Conservation (phyloP, 176 grass and related monocot species). For the Juncus effusus region DNA sequence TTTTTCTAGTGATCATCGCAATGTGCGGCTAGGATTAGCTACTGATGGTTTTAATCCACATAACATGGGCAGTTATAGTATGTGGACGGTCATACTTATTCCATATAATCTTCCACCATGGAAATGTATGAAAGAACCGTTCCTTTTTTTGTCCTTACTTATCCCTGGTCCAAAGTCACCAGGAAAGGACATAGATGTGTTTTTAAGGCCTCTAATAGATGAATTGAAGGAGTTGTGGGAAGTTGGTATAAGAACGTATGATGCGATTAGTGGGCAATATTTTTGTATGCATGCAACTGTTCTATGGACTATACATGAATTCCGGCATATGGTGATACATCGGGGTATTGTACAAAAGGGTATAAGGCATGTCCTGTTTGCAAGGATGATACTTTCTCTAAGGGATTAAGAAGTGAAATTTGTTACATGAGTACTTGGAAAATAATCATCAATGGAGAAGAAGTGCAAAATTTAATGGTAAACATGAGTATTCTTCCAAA, state of each 20-base stretch:
- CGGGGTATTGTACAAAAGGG: conserved; percentile 17
- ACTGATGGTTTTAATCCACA: not conserved
- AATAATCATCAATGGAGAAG: not conserved
- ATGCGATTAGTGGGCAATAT: not conserved
- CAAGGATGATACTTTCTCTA: conserved; percentile 1
- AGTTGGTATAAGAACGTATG: conserved; percentile 8
- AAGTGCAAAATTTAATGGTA: conserved; percentile 6
- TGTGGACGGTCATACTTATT: conserved; percentile 27
- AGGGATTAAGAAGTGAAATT: conserved; percentile 8
- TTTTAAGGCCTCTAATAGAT: too few species aligned
- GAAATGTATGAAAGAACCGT: too few species aligned
- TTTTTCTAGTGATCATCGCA: too few species aligned
- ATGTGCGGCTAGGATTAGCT: too few species aligned
- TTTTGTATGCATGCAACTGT: not conserved
- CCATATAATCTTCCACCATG: not conserved
- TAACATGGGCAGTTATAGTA: conserved; percentile 23
- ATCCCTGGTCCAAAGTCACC: too few species aligned
- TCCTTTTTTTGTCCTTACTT: too few species aligned
- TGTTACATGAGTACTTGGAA: conserved; percentile 20
- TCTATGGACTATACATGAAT: conserved; percentile 21
- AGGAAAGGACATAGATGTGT: too few species aligned
- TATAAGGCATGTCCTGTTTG: conserved; percentile 16
- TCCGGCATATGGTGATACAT: not conserved
- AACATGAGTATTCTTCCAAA: not conserved
- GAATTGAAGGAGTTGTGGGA: too few species aligned